phyloP scores from a whole-genome alignment of 2,329 filamentous ascomycete genomes.

The Neospermospora avenae region DNA sequence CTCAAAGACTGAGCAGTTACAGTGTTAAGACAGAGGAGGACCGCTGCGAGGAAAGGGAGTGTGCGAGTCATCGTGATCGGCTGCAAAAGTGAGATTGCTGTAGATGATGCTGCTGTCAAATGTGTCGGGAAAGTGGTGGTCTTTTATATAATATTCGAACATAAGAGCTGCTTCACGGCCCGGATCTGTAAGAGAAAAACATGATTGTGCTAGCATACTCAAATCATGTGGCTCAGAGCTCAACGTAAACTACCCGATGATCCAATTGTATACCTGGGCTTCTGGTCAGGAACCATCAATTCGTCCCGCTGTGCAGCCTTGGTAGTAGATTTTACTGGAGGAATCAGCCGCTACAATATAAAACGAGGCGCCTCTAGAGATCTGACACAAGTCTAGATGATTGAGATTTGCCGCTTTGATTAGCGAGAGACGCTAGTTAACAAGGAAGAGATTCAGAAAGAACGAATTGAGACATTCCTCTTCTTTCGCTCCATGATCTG shows the following conservation, averaged over 20 bases:
- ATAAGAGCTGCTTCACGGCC: not conserved
- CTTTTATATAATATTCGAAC: not conserved
- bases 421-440: not conserved
- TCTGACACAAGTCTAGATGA: not conserved
- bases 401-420: not conserved
- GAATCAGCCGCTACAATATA: not conserved
- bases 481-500: not conserved
- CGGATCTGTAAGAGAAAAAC: not conserved
- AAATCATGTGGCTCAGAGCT: not conserved
- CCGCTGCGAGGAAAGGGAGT: not conserved
- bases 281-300: slow-evolving; percentile 2
- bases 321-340: not conserved
- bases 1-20: slow-evolving; percentile 38
- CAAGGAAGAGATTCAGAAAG: not conserved
- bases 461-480: not conserved
- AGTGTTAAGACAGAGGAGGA: slow-evolving; percentile 12
- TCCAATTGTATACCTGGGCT: not conserved
- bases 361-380: not conserved
- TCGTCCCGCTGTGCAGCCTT: slow-evolving; percentile 1
- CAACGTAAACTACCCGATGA: not conserved
- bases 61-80: slow-evolving; percentile 3
- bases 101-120: not conserved
- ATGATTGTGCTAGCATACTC: not conserved
- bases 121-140: not conserved
- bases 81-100: not conserved